phyloP scores from a whole-genome alignment of 768 basidiomycete species.

The Wakefieldia striispora region DNA sequence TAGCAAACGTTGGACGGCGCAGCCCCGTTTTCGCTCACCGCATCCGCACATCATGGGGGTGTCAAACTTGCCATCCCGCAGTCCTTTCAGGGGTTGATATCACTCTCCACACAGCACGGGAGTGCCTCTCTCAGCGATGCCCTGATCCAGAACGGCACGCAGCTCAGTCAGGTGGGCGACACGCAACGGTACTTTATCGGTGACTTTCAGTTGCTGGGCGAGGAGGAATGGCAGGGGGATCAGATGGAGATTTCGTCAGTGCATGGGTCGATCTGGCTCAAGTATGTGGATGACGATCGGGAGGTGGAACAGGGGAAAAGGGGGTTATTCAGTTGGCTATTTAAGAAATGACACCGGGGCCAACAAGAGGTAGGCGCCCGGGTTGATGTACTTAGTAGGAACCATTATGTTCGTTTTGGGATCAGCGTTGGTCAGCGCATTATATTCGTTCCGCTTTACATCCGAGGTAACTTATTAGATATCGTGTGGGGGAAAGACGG shows the following conservation, averaged over 20 bases:
- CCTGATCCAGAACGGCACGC: conserved; percentile 16
- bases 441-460: no score
- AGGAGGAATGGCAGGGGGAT: conserved; percentile 22
- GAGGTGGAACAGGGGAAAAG: neutral
- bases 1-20: conserved; percentile 16
- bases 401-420: neutral
- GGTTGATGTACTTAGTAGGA: neutral
- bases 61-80: conserved; percentile 18
- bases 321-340: conserved; percentile 20
- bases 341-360: conserved; percentile 8
- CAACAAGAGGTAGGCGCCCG: no score
- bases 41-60: conserved; percentile 7
- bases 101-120: conserved; percentile 18
- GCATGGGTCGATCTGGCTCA: conserved; percentile 20
- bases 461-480: no score
- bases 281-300: conserved; percentile 18
- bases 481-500: no score
- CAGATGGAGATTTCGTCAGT: conserved; percentile 12
- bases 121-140: conserved; percentile 10
- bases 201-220: conserved; percentile 16
- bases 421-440: no score
- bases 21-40: conserved; percentile 17
- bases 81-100: conserved; percentile 22
- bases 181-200: conserved; percentile 26
- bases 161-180: conserved; percentile 20